A percentile compares a stretch with the other conserved stretches of the same genome.
Evolutionary conservation across 768 basidiomycete genomes (phyloP).

Genomic region (Crassisporium funariophilum): DNA sequence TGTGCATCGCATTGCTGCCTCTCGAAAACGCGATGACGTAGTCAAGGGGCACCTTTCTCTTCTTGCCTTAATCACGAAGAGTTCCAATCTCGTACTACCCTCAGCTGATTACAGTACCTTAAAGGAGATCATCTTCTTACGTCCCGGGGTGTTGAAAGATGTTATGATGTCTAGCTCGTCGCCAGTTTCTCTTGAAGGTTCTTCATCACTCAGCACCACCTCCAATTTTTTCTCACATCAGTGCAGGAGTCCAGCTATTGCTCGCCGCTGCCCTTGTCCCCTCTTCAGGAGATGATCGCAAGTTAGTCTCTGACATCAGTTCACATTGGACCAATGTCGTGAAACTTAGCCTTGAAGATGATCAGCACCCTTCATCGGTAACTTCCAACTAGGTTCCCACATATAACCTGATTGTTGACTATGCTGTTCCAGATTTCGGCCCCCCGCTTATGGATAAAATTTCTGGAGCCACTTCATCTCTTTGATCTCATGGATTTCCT

Average conservation of each 20-base stretch:
- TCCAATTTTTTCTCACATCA: not conserved
- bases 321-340: slow-evolving; percentile 44
- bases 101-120: slow-evolving; percentile 33
- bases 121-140: slow-evolving; percentile 43
- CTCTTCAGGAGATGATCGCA: slow-evolving; percentile 36
- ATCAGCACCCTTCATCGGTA: slow-evolving; percentile 9
- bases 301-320: slow-evolving; percentile 41
- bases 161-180: slow-evolving; percentile 34
- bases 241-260: slow-evolving; percentile 44
- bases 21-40: slow-evolving; percentile 17
- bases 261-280: slow-evolving; percentile 41
- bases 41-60: slow-evolving; percentile 37
- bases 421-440: slow-evolving; percentile 21
- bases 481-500: slow-evolving; percentile 47
- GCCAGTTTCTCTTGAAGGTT: slow-evolving; percentile 37
- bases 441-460: slow-evolving; percentile 57
- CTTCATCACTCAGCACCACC: not conserved
- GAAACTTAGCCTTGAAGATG: slow-evolving; percentile 7
- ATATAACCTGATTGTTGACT: not conserved
- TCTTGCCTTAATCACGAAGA: slow-evolving; percentile 38
- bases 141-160: slow-evolving; percentile 30
- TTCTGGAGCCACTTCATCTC: slow-evolving; percentile 44
- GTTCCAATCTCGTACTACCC: slow-evolving; percentile 27
- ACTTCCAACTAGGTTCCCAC: not conserved
- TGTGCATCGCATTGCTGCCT: slow-evolving; percentile 16